Evolutionary conservation across 2,329 filamentous ascomycete species (phyloP).

Genomic region (Emergomyces africanus): DNA sequence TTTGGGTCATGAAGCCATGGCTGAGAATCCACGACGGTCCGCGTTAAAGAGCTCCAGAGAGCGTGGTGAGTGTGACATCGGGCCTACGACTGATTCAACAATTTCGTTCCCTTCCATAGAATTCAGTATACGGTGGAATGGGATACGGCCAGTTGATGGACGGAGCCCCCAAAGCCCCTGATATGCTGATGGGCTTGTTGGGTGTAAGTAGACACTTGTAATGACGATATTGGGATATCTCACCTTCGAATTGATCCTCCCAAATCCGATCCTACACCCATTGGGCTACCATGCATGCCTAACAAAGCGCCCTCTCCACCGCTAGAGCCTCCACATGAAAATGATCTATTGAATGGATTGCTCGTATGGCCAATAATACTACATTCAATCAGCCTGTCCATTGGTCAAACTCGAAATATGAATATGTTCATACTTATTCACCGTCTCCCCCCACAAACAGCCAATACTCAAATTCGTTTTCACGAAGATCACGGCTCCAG

Average conservation of each 20-base stretch:
- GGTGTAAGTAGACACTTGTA: background rate
- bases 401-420: background rate
- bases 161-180: slow-evolving; percentile 29
- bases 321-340: slow-evolving; percentile 51
- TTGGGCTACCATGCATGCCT: slow-evolving; percentile 42
- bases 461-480: slow-evolving; percentile 17
- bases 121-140: slow-evolving; percentile 19
- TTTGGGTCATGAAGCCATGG: slow-evolving; percentile 27
- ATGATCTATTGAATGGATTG: slow-evolving; percentile 50
- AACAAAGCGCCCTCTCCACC: slow-evolving; percentile 56
- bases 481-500: slow-evolving; percentile 24
- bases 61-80: slow-evolving; percentile 15
- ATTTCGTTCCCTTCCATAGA: slow-evolving; percentile 13
- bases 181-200: slow-evolving; percentile 24
- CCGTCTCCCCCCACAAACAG: background rate
- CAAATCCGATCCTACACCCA: slow-evolving; percentile 54
- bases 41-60: slow-evolving; percentile 17
- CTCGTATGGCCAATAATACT: slow-evolving; percentile 27
- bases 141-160: slow-evolving; percentile 23
- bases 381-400: background rate
- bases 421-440: background rate
- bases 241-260: slow-evolving; percentile 29
- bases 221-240: background rate
- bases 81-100: slow-evolving; percentile 18
- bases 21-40: slow-evolving; percentile 19